Base-by-base conservation (phyloP, 176 grass and related monocot species). In the maize (Zea mays) region DNA sequence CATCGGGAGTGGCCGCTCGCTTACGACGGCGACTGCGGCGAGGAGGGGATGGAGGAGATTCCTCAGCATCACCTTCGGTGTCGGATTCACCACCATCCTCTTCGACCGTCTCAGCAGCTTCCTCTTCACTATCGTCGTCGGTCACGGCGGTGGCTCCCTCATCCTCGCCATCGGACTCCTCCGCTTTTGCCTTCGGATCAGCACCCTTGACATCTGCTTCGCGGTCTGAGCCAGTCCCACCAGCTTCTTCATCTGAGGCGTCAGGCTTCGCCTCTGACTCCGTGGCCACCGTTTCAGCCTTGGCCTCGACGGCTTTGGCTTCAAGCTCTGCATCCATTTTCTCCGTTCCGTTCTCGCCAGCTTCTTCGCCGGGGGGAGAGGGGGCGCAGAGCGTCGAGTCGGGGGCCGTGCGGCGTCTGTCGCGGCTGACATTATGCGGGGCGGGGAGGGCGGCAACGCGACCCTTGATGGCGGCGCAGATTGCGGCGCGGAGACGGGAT, bases 41-140 rank as follows among this genome's bases (percentile, higher is more conserved):
- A 20, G 79, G 82, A 76, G 78, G 75, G 5, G 83, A 66, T 8
- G 80, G 85, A 74, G 78, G 83, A 20, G 81, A 78, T 74, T 85
- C 87, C 51, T 81, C 77, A 15, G 86, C 76, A 55, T 88, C 77
- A 43, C 56, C 86, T 88, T 84, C 57, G 40, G 56, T 67, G 38
- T 84, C 71, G 12, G 86, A 84, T 8, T 80, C 54, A 21, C 55
- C 81, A 4, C 62, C 58, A 2, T 61, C 58, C 58, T 41, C 85
- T 72, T 57, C 70, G 45, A n/a, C 81, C 3, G n/a, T n/a, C n/a
- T n/a, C n/a, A n/a, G n/a, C n/a, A n/a, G n/a, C n/a, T n/a, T n/a
- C n/a, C n/a, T n/a, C n/a, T n/a, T n/a, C n/a, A n/a, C n/a, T n/a
- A n/a, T n/a, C n/a, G n/a, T n/a, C n/a, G n/a, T n/a, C n/a, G n/a